These are phyloP conservation scores for Salix dunnii DNA, from an alignment of 345 rosid species.

Conservation along the genomic window DNA sequence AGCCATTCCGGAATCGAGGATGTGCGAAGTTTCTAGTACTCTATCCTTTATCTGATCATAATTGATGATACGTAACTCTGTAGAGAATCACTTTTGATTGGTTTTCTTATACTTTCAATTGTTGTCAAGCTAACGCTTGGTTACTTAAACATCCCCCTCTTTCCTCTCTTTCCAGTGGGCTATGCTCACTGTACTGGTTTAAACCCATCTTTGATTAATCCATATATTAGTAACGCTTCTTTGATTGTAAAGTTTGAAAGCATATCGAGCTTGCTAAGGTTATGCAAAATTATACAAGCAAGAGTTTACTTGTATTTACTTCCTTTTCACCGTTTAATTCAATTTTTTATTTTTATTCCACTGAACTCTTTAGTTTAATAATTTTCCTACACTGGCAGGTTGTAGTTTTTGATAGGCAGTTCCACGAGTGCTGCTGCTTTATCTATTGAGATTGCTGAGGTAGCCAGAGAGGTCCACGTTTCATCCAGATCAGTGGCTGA, in stretches of 20 bases:
- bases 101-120: no score
- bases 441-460: conserved; percentile 51
- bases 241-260: neutral
- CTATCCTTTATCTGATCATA: neutral
- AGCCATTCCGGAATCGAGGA: conserved; percentile 17
- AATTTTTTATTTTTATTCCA: no score
- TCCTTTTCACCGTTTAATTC: no score
- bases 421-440: conserved; percentile 64
- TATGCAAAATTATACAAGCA: neutral
- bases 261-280: neutral
- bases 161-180: no score
- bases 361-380: no score
- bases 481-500: conserved; percentile 48
- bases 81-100: neutral
- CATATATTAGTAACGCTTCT: no score
- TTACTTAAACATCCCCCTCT: no score
- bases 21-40: neutral
- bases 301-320: no score
- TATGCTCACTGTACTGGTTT: no score
- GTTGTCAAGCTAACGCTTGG: no score
- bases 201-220: no score
- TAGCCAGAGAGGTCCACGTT: conserved; percentile 73
- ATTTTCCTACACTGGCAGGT: conserved; percentile 32
- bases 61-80: no score
- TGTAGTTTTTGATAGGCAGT: conserved; percentile 56